Evolutionary conservation across 176 grass and related monocot species (phyloP), one percentile per base, ranked within the genome.

Genomic region (Paspalum notatum): DNA sequence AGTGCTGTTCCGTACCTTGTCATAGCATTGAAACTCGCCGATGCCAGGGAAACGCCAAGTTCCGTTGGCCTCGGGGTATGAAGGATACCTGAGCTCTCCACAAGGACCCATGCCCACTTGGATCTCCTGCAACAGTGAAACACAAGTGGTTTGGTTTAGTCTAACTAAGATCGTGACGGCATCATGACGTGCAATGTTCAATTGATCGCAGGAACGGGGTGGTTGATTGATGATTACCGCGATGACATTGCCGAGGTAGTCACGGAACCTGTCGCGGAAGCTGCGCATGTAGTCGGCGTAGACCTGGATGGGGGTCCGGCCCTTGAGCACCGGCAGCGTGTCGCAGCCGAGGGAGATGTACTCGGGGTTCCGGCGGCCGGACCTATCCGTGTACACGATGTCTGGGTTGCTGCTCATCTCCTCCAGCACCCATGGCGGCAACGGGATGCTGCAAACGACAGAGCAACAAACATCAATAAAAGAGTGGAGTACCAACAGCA

Each of bases 21-120:
- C 96, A 56, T 93, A 89, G 83, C 88, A 95, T 17, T 99, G 96
- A 75, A 99, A 99, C 71, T 99, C 96, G 47, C 96, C 96, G 37
- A 99, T 99, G 69, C 96, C 96, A 0, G 96, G 92, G 72, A 99
- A 99, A 63, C 83, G 82, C 96, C 96, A 99, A 2, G 90, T 99
- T 17, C 92, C 96, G 20, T 99, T 90, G 90, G 86, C 93, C 88
- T 99, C 92, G 9, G 92, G 96, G 72, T 99, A 99, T 1, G 96
- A 95, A 65, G 96, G 92, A 76, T 99, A 99, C 72, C 96, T 91
- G 12, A 95, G 82, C 79, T 99, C 96, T n/a, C 96, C 96, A 49
- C 96, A 95, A 48, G 96, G 96, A 6, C 96, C 96, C 92, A 99
- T 68, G 14, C 96, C 96, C 16, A 99, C 92, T 87, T 99, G 96